These are phyloP conservation scores for Gossypium lobatum DNA, from an alignment of 441 rosid genomes.

Conservation along the genomic window DNA sequence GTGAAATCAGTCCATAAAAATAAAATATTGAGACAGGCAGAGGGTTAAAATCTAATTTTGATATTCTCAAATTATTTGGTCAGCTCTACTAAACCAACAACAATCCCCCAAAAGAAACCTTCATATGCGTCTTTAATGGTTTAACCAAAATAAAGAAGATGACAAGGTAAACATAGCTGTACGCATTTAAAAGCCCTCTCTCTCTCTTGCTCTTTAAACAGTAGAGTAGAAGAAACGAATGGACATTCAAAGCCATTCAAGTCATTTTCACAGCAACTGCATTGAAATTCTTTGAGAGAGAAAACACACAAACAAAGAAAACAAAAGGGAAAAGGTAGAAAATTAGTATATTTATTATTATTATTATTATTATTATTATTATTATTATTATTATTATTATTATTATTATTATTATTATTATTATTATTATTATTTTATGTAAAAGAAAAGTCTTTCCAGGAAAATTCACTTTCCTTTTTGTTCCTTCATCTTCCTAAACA, in stretches of 20 bases:
- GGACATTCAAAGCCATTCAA: conserved; percentile 27
- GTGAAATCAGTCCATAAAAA: no score
- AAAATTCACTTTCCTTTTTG: conserved; percentile 20
- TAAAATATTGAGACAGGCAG: no score
- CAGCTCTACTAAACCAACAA: no score
- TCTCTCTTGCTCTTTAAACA: neutral
- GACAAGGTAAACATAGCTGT: neutral
- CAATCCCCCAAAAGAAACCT: neutral
- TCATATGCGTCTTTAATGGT: neutral
- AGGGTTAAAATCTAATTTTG: no score
- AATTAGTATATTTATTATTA: neutral
- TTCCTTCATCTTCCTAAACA: conserved; percentile 4
- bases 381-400: no score
- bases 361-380: no score
- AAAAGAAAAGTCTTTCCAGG: neutral
- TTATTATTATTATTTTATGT: no score
- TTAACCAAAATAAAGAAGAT: neutral
- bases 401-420: no score
- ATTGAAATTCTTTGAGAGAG: conserved; percentile 21
- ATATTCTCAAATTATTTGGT: no score
- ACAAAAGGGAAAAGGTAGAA: neutral
- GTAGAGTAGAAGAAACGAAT: neutral
- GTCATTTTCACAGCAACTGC: conserved; percentile 22
- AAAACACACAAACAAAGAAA: neutral
- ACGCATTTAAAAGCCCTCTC: neutral